These are phyloP conservation scores for Panaeolus papilionaceus DNA, from an alignment of 768 basidiomycete species.

Conservation along the genomic window DNA sequence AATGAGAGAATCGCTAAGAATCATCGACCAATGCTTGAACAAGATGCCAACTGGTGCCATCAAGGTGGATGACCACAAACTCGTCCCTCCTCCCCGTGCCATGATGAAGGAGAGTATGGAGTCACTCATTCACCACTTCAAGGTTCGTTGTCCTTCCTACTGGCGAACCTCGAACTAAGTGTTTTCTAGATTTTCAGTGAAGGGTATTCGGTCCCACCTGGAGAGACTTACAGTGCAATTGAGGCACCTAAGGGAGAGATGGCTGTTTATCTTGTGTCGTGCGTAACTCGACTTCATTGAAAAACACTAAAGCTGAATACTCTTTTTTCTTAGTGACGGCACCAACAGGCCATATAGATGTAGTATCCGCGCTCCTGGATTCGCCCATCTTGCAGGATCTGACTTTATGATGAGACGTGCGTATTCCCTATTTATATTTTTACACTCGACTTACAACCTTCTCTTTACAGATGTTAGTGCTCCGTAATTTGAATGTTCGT, in stretches of 20 bases:
- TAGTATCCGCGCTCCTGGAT: conserved; percentile 96
- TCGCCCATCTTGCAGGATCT: conserved; percentile 92
- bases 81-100: conserved; percentile 94
- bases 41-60: conserved; percentile 94
- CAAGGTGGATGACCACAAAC: conserved; percentile 98
- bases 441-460: conserved; percentile 26
- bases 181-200: conserved; percentile 84
- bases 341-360: conserved; percentile 96
- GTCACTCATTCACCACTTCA: conserved; percentile 97
- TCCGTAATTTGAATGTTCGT: not conserved
- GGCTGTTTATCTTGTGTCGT: conserved; percentile 98
- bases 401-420: conserved; percentile 98
- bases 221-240: conserved; percentile 96
- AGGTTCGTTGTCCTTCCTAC: conserved; percentile 49
- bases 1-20: conserved; percentile 92
- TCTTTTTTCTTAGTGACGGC: conserved; percentile 68
- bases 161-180: not conserved
- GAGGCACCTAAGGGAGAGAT: conserved; percentile 99
- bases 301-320: not conserved
- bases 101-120: conserved; percentile 99
- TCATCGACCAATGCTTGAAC: conserved; percentile 94
- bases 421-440: conserved; percentile 35
- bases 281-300: conserved; percentile 36
- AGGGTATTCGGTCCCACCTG: conserved; percentile 95
- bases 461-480: conserved; percentile 20